Conservation (phyloP, 2,329 filamentous ascomycete species). For the Hymenoscyphus infarciens region DNA sequence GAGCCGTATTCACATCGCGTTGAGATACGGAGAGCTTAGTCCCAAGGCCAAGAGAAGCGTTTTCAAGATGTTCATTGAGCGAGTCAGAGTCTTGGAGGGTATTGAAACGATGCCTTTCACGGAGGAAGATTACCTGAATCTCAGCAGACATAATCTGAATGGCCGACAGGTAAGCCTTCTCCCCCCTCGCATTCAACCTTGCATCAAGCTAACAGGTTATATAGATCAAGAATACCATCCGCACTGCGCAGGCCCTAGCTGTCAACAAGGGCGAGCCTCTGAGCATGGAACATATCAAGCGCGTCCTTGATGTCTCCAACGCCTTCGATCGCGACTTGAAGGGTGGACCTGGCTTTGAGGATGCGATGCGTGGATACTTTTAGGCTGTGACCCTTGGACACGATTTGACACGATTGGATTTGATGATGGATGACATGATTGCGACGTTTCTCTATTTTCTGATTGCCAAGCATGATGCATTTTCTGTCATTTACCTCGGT, state of each 20-base stretch:
- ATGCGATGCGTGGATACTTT: conserved; percentile 79
- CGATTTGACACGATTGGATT: neutral
- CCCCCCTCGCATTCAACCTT: neutral
- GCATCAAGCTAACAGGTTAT: conserved; percentile 38
- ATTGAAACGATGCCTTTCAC: conserved; percentile 57
- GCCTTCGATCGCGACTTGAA: conserved; percentile 81
- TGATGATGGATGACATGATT: neutral
- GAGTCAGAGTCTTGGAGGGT: conserved; percentile 63
- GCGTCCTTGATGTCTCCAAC: conserved; percentile 79
- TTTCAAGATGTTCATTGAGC: conserved; percentile 79
- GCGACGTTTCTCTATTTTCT: no score
- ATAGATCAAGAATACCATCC: conserved; percentile 80
- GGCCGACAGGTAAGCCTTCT: conserved; percentile 54
- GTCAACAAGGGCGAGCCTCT: conserved; percentile 69
- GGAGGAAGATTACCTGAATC: conserved; percentile 61
- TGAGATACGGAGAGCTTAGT: conserved; percentile 74
- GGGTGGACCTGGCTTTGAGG: conserved; percentile 74
- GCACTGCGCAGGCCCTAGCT: conserved; percentile 78
- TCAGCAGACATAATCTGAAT: conserved; percentile 67
- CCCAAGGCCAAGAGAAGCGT: conserved; percentile 71
- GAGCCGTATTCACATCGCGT: conserved; percentile 78
- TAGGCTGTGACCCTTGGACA: conserved; percentile 13
- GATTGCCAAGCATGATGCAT: no score
- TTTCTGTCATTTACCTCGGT: no score
- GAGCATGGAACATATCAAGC: conserved; percentile 73